These are phyloP conservation scores for Fusarium nanum DNA, from an alignment of 2,329 filamentous ascomycete genomes.

Conservation along the genomic window DNA sequence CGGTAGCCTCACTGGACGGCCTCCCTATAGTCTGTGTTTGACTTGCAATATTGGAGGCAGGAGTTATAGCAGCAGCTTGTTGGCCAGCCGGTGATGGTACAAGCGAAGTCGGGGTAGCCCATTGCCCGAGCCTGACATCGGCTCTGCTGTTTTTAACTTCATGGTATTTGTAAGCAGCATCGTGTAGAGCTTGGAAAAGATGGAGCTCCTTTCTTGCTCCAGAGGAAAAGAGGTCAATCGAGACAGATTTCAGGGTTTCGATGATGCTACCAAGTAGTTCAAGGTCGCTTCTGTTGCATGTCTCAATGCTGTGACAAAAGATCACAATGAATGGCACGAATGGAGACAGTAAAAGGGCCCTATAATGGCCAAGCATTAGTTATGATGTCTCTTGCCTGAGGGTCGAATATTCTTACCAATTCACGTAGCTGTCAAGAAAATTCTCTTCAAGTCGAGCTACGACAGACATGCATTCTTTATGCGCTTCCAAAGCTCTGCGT, in stretches of 20 bases:
- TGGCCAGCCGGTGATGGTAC: background rate
- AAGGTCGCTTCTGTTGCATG: background rate
- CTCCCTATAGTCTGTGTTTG: background rate
- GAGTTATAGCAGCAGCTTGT: background rate
- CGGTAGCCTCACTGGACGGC: background rate
- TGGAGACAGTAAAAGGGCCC: slow-evolving; percentile 12
- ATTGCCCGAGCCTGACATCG: accelerated
- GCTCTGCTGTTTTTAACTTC: background rate
- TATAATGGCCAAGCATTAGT: background rate
- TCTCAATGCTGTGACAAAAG: slow-evolving; percentile 15
- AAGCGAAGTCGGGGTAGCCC: background rate
- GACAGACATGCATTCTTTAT: background rate
- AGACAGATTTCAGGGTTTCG: background rate
- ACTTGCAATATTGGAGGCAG: background rate
- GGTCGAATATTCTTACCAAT: background rate
- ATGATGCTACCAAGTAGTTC: background rate
- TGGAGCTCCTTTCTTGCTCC: background rate
- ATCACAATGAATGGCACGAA: slow-evolving; percentile 14
- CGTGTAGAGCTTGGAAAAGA: background rate
- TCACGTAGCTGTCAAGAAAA: background rate
- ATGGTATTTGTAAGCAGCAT: background rate
- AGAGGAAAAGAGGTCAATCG: background rate
- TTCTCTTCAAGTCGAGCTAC: background rate
- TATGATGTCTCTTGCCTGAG: accelerated
- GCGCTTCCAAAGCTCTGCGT: background rate